Base-by-base conservation (phyloP, 2,329 filamentous ascomycete species). In the Fusarium torulosum region DNA sequence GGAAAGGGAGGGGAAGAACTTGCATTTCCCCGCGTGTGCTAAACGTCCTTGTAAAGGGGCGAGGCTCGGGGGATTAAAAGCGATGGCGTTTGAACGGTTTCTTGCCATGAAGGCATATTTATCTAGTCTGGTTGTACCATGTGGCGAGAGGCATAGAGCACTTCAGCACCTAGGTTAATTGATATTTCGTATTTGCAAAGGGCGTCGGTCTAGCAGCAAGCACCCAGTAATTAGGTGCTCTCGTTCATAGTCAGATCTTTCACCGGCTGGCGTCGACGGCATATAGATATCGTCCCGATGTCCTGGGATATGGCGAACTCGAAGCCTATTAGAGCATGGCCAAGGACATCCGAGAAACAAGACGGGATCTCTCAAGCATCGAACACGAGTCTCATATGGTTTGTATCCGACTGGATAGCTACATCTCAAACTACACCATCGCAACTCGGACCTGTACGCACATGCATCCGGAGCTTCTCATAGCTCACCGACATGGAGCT, bases 71-170 rank as follows among this genome's bases (percentile, higher is more conserved):
- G 58, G 52, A 59, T 42, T 41, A 66, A 73, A 72, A 75, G 74
- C 74, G 74, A 75, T 55, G 74, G 74, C 74, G 74, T 68, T 75
- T 62, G 54, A 72, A 71, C 45, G 57, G 72, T 67, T 69, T 73
- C 49, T 69, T 67, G 69, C 43, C 63, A 63, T 67, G 50, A 59
- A 56, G 70, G 53, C 60, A 50, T 58, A 37, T 45, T 53, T 59
- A 60, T 60, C 43, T 42, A 63, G 47, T 51, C 47, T 61, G 55
- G 21, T 42, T 59, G 49, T 55, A 58, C 46, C 41, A 50, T 41
- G 37, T 43, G 45, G 44, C 21, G 58, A 46, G 31, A 52, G 46
- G 44, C 46, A 59, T 58, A 35, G 46, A 54, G 38, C 37, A 66
- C 47, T 41, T 38, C 56, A 54, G 23, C 59, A 56, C 31, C 20